phyloP scores from a whole-genome alignment of 2,329 filamentous ascomycete species.

The Magnaporthiopsis poae region DNA sequence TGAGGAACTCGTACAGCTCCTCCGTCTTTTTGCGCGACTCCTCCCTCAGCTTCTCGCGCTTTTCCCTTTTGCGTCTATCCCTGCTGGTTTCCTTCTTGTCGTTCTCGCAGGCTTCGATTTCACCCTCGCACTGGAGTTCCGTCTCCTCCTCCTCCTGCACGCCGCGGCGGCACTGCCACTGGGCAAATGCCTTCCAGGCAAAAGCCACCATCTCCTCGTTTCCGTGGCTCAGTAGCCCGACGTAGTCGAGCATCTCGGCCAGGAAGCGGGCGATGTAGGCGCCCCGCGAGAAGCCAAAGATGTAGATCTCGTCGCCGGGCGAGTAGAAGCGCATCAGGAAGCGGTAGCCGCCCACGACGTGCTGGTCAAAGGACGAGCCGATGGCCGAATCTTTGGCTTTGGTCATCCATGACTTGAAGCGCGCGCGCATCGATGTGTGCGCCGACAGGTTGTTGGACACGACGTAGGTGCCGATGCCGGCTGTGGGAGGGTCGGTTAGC shows the following conservation, averaged over 20 bases:
- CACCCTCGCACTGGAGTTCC: not conserved
- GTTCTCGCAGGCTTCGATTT: not conserved
- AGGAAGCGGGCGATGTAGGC: constrained; percentile 66
- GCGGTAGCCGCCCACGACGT: constrained; percentile 74
- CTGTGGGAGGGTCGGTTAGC: constrained; percentile 20
- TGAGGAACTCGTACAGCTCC: constrained; percentile 66
- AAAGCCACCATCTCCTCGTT: constrained; percentile 81
- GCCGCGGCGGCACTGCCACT: constrained; percentile 55
- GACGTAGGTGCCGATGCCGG: constrained; percentile 66
- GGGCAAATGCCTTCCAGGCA: constrained; percentile 71
- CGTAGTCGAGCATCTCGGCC: constrained; percentile 75
- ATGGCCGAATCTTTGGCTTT: constrained; percentile 72
- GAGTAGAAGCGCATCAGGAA: constrained; percentile 68
- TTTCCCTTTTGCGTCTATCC: not conserved
- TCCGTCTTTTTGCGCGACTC: constrained; percentile 32
- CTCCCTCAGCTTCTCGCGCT: not conserved
- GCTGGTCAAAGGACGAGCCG: constrained; percentile 69
- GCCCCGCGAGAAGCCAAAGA: constrained; percentile 66
- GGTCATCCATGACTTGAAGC: constrained; percentile 55
- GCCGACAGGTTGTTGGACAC: constrained; percentile 45
- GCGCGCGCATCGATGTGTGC: constrained; percentile 45
- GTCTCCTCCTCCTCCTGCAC: constrained; percentile 30
- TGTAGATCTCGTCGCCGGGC: constrained; percentile 55
- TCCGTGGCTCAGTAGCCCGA: constrained; percentile 68
- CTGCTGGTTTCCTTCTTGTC: not conserved